Evolutionary conservation across 352 stramenopile species (phyloP).

Genomic region (Albugo candida): DNA sequence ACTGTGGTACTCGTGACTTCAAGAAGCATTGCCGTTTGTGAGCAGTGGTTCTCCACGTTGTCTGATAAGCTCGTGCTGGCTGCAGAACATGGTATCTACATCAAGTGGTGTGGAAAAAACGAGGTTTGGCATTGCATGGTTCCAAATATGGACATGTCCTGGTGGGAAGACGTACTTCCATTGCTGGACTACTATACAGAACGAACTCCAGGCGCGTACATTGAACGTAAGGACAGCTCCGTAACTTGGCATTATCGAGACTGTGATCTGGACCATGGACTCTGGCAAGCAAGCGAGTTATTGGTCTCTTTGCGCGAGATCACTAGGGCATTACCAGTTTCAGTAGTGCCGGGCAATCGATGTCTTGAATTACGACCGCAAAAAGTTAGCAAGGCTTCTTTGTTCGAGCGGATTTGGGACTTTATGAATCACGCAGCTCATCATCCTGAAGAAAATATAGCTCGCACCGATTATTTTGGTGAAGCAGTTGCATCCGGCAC

Average conservation of each 20-base stretch:
- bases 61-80: conserved; percentile 42
- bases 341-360: conserved; percentile 52
- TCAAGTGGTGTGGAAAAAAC: conserved; percentile 43
- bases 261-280: conserved; percentile 67
- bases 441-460: conserved; percentile 39
- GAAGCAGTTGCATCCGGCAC: conserved; percentile 20
- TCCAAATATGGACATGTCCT: conserved; percentile 55
- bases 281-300: conserved; percentile 83
- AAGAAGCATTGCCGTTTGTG: conserved; percentile 41
- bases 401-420: conserved; percentile 72
- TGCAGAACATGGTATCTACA: conserved; percentile 62
- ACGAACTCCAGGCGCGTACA: conserved; percentile 61
- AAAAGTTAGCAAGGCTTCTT: conserved; percentile 58
- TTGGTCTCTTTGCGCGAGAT: conserved; percentile 58
- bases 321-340: conserved; percentile 44
- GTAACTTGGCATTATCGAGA: conserved; percentile 82
- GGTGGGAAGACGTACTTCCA: conserved; percentile 60
- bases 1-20: conserved; percentile 60
- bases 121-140: conserved; percentile 64
- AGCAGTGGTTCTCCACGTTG: conserved; percentile 60
- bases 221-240: conserved; percentile 70
- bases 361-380: conserved; percentile 58
- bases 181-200: conserved; percentile 72
- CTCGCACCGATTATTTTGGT: conserved; percentile 54
- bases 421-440: conserved; percentile 58